phyloP scores from a whole-genome alignment of 768 basidiomycete genomes.

The Favolaschia claudopus region DNA sequence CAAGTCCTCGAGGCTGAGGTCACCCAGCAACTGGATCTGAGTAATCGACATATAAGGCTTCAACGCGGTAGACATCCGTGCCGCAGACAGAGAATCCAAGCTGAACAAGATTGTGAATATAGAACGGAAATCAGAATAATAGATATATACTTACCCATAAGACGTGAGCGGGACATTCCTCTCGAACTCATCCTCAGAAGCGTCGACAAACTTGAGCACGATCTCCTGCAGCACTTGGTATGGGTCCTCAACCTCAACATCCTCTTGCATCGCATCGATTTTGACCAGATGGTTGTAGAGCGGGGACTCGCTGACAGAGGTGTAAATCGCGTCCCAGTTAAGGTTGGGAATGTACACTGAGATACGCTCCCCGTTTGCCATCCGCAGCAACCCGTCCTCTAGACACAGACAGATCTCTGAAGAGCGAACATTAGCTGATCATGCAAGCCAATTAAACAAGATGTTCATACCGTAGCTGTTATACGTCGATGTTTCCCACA shows the following conservation, averaged over 20 bases:
- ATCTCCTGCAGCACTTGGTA: conserved; percentile 29
- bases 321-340: no score
- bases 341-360: no score
- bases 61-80: neutral
- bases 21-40: conserved; percentile 4
- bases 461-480: conserved; percentile 9
- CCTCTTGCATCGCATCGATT: conserved; percentile 12
- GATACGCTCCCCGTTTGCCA: no score
- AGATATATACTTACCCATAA: no score
- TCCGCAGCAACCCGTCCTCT: conserved; percentile 42
- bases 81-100: conserved; percentile 11
- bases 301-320: no score
- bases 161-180: conserved; percentile 46
- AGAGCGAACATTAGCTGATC: conserved; percentile 6
- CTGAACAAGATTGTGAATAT: no score
- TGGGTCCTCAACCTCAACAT: neutral
- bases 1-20: neutral
- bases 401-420: conserved; percentile 39
- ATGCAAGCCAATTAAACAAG: no score
- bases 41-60: conserved; percentile 1
- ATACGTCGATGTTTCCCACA: neutral
- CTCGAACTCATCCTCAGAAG: conserved; percentile 42
- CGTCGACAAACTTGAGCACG: conserved; percentile 35
- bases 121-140: neutral
- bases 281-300: conserved; percentile 32